A percentile compares a stretch with the other conserved stretches of the same genome.
These are phyloP conservation scores for Arctium minus DNA, from an alignment of 129 eudicot genomes.

Conservation along the genomic window DNA sequence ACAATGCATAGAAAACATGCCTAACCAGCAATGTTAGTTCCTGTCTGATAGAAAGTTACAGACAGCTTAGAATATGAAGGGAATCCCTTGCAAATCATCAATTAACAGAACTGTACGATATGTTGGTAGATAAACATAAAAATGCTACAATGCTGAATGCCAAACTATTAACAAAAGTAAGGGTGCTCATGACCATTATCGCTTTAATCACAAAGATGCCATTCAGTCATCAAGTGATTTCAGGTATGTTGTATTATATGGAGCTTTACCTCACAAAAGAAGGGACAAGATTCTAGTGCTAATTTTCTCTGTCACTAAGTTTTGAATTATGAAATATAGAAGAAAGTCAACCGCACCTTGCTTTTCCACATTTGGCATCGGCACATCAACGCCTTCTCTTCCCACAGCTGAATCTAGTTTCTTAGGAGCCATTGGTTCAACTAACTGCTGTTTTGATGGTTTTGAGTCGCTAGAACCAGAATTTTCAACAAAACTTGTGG, in stretches of 20 bases:
- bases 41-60: neutral
- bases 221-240: neutral
- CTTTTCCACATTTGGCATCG: conserved; percentile 5
- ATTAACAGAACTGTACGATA: neutral
- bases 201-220: neutral
- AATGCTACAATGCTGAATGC: neutral
- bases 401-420: conserved; percentile 14
- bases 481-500: conserved; percentile 17
- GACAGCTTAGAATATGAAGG: neutral
- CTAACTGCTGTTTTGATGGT: conserved; percentile 23
- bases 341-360: conserved; percentile 33
- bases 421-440: conserved; percentile 26
- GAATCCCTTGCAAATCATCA: neutral
- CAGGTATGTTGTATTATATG: neutral
- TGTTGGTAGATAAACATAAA: neutral
- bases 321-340: conserved; percentile 3
- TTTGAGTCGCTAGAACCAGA: conserved; percentile 28
- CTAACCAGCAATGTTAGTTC: neutral
- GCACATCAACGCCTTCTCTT: conserved; percentile 17
- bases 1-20: neutral
- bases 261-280: neutral
- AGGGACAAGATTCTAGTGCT: neutral
- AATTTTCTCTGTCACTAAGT: neutral
- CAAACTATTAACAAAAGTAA: neutral
- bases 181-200: neutral